Base-by-base conservation (phyloP, 345 rosid genomes). In the Eucalyptus sideroxylon region DNA sequence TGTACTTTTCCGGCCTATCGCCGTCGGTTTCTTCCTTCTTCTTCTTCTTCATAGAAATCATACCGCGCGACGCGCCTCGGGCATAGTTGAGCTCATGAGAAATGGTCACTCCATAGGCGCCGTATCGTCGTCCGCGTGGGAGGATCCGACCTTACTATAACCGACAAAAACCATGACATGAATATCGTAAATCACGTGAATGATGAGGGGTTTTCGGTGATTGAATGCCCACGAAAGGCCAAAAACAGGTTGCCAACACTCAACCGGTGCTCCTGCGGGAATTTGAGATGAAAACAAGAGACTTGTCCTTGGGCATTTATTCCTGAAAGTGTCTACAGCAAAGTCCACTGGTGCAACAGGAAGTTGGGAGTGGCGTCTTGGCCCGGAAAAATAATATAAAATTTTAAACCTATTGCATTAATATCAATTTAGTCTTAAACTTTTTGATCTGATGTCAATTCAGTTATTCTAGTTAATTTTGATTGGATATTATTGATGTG, bases 401-500 rank as follows among this genome's bases (percentile, higher is more conserved):
- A 53, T 19, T 9, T 53, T 53, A 53, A 53, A 53, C 0, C 0
- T 53, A 21, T 53, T 8, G 5, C 1, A 2, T 53, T 21, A 53
- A 2, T 56, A 24, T 56, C 3, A 24, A 56, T 56, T 56, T 24
- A 56, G 1, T 10, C 1, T 1, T 24, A 56, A 56, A 56, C 13
- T 4, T 56, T 56, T 56, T 24, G 62, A 23, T 0, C 0, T 24
- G 1, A 56, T 9, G 6, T 56, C 6, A 56, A 56, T 56, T 56
- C 0, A 56, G 8, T 23, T 24, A 1, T 56, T 56, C 12, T 9
- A 24, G 6, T 2, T 56, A 56, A 56, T 56, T 56, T 56, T 56
- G 13, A 56, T 24, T 56, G 6, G 6, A 56, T 56, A 56, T 23
- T 23, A 9, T 1, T 0, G 3, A 56, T 56, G 24, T 53, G 2